Evolutionary conservation across 1,284 basidiomycete genomes (phyloP), one percentile per base, ranked within the genome.

Genomic region (Microbotryum saponariae): DNA sequence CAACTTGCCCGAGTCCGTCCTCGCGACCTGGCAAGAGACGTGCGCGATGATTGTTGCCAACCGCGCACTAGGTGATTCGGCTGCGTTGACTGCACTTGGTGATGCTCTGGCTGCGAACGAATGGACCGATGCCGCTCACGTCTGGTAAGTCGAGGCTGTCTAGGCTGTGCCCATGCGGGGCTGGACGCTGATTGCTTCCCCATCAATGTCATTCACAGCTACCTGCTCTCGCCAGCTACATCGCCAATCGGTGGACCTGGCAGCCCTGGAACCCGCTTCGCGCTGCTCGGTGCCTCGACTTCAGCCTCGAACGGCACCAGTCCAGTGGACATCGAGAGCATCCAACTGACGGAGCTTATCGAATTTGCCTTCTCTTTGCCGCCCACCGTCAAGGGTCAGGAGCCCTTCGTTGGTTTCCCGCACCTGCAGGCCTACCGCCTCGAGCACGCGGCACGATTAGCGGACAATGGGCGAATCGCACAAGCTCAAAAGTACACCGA

Each of bases 371-470:
- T 92, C 61, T 90, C 90, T 21, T 78, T 97, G 0, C 77, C 83
- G 0, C 73, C 80, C 6, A 48, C 61, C 6, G 33, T 57, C 59
- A 97, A 97, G 76, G 90, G 92, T 9, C 87, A 91, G 70, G 94
- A 97, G 61, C 71, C 84, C 1, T 94, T 90, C 75, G 74, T 78
- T 46, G 91, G 93, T 1, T 77, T 97, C 21, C 83, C 89, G 9
- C 87, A 93, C 74, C 78, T 98, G 42, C 89, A 98, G 75, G 85
- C 89, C 1, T 97, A 91, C 79, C 85, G 88, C 63, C 81, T 98
- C 47, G 78, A 91, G 29, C 84, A 87, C 59, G 94, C 96, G 0
- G 77, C 82, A 33, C 79, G 79, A 29, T 80, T 96, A 2, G 88
- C 89, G 20, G 77, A 78, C 49, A 64, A 72, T 2, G 76, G 76